These are phyloP conservation scores for Ceraceosorus guamensis DNA, from an alignment of 1,284 basidiomycete genomes.

Conservation along the genomic window DNA sequence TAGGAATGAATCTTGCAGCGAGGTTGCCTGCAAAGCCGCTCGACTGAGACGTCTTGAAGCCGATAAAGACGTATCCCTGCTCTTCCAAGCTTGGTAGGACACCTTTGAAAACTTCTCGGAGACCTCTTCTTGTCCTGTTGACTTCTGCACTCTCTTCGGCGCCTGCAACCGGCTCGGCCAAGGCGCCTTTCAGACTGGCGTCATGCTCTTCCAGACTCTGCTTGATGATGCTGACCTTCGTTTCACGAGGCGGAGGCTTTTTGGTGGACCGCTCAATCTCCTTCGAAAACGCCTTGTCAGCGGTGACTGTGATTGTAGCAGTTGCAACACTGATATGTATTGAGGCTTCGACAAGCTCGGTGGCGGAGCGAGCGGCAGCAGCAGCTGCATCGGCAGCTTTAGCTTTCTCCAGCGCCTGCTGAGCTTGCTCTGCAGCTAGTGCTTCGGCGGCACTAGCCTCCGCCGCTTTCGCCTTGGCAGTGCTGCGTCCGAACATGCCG, in stretches of 20 bases:
- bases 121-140: slow-evolving; percentile 2
- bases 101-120: slow-evolving; percentile 43
- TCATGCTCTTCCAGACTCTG: slow-evolving; percentile 84
- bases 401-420: slow-evolving; percentile 10
- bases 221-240: slow-evolving; percentile 80
- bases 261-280: slow-evolving; percentile 89
- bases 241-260: slow-evolving; percentile 75
- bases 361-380: not conserved
- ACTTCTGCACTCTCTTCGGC: slow-evolving; percentile 50
- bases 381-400: not conserved
- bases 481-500: slow-evolving; percentile 50
- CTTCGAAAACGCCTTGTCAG: slow-evolving; percentile 64
- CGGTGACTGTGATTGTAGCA: slow-evolving; percentile 67
- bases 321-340: slow-evolving; percentile 76
- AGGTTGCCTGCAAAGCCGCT: slow-evolving; percentile 88
- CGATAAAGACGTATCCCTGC: slow-evolving; percentile 49
- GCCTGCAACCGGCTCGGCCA: slow-evolving; percentile 63
- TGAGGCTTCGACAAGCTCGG: slow-evolving; percentile 40
- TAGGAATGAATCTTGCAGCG: slow-evolving; percentile 73
- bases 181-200: slow-evolving; percentile 48
- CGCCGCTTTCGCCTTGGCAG: slow-evolving; percentile 17
- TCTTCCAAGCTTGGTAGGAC: slow-evolving; percentile 42
- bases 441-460: not conserved
- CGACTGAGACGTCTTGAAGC: slow-evolving; percentile 68
- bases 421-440: slow-evolving; percentile 9